These are phyloP conservation scores for Takashimella tepidaria DNA, from an alignment of 1,284 basidiomycete genomes.

Conservation along the genomic window DNA sequence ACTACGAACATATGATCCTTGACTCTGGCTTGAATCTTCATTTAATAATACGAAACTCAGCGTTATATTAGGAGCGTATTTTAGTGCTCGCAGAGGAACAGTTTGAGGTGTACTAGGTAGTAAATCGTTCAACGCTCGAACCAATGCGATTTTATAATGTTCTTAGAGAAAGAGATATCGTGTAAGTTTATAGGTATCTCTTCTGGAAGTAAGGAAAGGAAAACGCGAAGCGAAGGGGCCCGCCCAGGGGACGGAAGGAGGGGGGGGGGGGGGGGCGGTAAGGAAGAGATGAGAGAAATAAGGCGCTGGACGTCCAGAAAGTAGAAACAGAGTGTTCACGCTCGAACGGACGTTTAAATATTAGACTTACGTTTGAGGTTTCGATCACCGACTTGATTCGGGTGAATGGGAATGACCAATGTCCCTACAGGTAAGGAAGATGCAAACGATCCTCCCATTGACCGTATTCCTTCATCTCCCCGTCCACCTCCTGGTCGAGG, in stretches of 20 bases:
- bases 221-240: too few species aligned
- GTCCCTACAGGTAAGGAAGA: slow-evolving; percentile 25
- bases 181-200: too few species aligned
- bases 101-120: slow-evolving; percentile 50
- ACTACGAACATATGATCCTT: slow-evolving; percentile 57
- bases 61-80: slow-evolving; percentile 68
- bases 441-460: too few species aligned
- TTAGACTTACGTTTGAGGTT: slow-evolving; percentile 26
- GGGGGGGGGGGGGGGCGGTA: too few species aligned
- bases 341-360: too few species aligned
- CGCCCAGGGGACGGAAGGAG: too few species aligned
- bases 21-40: slow-evolving; percentile 63
- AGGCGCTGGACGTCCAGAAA: too few species aligned
- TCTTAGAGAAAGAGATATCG: slow-evolving; percentile 19
- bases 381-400: slow-evolving; percentile 23
- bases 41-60: slow-evolving; percentile 60
- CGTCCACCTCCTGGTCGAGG: neutral
- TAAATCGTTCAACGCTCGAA: slow-evolving; percentile 58
- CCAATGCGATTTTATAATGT: slow-evolving; percentile 34
- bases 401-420: slow-evolving; percentile 35
- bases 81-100: slow-evolving; percentile 45
- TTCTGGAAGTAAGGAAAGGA: too few species aligned
- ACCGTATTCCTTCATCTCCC: neutral
- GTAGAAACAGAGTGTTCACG: too few species aligned
- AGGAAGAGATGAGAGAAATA: too few species aligned